phyloP scores from a whole-genome alignment of 2,329 filamentous ascomycete species.

The Paraconiothyrium sp. region DNA sequence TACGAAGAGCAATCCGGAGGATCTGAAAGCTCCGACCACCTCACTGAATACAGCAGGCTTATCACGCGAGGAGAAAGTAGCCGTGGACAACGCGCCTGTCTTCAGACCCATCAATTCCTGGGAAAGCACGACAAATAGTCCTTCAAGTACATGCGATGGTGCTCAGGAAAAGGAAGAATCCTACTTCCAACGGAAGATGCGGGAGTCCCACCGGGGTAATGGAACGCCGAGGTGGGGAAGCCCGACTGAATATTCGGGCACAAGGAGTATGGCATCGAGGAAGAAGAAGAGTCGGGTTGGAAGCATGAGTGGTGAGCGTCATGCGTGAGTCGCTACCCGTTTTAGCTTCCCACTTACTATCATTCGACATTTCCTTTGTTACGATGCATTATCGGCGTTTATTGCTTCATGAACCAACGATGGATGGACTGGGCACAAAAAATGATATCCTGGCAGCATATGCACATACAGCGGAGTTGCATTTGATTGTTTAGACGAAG shows the following conservation, averaged over 20 bases:
- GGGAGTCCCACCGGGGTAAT: background rate
- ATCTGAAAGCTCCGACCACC: conserved; percentile 9
- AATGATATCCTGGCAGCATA: background rate
- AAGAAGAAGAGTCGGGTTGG: conserved; percentile 20
- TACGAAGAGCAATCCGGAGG: conserved; percentile 19
- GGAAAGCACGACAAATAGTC: conserved; percentile 10
- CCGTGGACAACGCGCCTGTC: conserved; percentile 15
- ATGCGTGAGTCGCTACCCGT: background rate
- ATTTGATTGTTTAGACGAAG: background rate
- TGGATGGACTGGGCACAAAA: background rate
- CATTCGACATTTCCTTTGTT: background rate
- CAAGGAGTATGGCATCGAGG: conserved; percentile 43
- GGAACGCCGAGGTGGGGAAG: conserved; percentile 17
- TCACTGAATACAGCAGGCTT: conserved; percentile 17
- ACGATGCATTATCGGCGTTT: background rate
- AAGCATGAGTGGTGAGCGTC: background rate
- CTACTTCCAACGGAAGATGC: conserved; percentile 19
- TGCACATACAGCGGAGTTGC: background rate
- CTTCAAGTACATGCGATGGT: conserved; percentile 17
- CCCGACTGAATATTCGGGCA: conserved; percentile 41
- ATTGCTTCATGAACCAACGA: background rate
- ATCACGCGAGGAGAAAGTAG: conserved; percentile 22
- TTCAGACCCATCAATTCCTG: conserved; percentile 17
- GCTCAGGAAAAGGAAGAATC: conserved; percentile 16
- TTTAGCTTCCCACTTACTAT: background rate